Evolutionary conservation across 805 yeast species (phyloP).

Genomic region (Pichia californica): DNA sequence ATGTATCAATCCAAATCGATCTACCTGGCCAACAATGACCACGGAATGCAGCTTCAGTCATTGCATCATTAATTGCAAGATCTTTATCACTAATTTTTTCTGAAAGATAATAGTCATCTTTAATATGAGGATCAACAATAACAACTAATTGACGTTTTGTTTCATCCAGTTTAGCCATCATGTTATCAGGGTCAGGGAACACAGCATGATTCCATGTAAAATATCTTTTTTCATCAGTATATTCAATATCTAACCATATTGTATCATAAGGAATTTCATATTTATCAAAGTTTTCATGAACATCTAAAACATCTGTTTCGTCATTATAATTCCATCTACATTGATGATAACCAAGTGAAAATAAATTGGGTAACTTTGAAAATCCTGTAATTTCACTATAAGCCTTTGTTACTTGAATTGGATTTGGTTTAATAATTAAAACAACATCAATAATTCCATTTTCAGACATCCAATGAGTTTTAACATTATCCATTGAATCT

Average conservation of each 20-base stretch:
- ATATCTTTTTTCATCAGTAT: slow-evolving; percentile 78
- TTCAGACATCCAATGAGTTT: slow-evolving; percentile 92
- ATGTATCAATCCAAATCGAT: slow-evolving; percentile 86
- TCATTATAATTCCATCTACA: slow-evolving; percentile 97
- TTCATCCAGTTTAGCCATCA: slow-evolving; percentile 58
- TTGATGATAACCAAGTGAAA: slow-evolving; percentile 88
- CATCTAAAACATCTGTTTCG: slow-evolving; percentile 74
- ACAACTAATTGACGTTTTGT: slow-evolving; percentile 79
- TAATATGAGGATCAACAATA: slow-evolving; percentile 89
- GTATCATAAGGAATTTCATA: slow-evolving; percentile 78
- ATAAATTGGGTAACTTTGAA: slow-evolving; percentile 64
- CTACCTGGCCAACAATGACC: slow-evolving; percentile 99
- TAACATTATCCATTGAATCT: slow-evolving; percentile 12
- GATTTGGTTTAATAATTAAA: slow-evolving; percentile 52
- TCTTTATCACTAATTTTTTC: slow-evolving; percentile 41
- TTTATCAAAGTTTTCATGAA: slow-evolving; percentile 64
- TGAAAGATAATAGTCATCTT: slow-evolving; percentile 61
- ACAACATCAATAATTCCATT: slow-evolving; percentile 76
- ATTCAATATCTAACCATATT: slow-evolving; percentile 93
- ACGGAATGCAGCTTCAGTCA: slow-evolving; percentile 40
- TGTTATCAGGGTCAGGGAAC: slow-evolving; percentile 68
- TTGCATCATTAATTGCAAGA: slow-evolving; percentile 45
- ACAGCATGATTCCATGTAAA: slow-evolving; percentile 80
- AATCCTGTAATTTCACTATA: slow-evolving; percentile 72
- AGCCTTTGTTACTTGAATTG: slow-evolving; percentile 47